Evolutionary conservation across 2,329 filamentous ascomycete species (phyloP).

Genomic region (Fusarium sp.): DNA sequence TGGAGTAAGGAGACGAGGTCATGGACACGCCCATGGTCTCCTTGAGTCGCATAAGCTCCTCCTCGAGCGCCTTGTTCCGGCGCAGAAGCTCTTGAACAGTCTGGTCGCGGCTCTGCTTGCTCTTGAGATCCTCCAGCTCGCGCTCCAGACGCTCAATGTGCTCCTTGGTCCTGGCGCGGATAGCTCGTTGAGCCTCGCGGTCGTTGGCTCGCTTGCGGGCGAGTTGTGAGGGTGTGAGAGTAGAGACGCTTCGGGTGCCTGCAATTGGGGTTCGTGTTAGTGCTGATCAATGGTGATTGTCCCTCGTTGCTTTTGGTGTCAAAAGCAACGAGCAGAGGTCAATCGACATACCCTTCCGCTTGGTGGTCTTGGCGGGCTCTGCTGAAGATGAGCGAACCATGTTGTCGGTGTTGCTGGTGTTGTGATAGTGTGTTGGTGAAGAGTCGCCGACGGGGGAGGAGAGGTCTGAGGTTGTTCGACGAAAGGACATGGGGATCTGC

Average conservation of each 20-base stretch:
- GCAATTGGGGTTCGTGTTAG: slow-evolving; percentile 15
- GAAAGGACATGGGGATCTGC: slow-evolving; percentile 1
- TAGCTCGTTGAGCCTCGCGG: slow-evolving; percentile 88
- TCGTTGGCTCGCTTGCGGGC: slow-evolving; percentile 93
- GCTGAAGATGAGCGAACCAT: slow-evolving; percentile 58
- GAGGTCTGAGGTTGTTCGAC: slow-evolving; percentile 4
- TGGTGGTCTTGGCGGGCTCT: slow-evolving; percentile 57
- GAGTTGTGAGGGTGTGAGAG: slow-evolving; percentile 87
- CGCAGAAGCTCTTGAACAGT: slow-evolving; percentile 64
- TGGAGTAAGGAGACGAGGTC: slow-evolving; percentile 56
- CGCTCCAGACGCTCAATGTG: slow-evolving; percentile 84
- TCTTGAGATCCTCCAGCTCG: slow-evolving; percentile 78
- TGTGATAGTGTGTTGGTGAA: slow-evolving; percentile 6
- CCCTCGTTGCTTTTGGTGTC: background rate
- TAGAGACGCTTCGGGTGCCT: slow-evolving; percentile 83
- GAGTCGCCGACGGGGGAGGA: slow-evolving; percentile 4
- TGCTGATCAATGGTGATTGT: slow-evolving; percentile 2
- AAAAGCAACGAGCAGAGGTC: slow-evolving; percentile 4
- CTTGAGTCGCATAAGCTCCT: slow-evolving; percentile 61
- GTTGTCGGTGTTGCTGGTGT: slow-evolving; percentile 31
- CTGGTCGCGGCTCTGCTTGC: slow-evolving; percentile 60
- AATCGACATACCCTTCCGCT: slow-evolving; percentile 58
- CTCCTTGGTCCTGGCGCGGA: slow-evolving; percentile 86
- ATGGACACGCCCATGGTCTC: slow-evolving; percentile 59
- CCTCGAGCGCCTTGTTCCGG: slow-evolving; percentile 66